Conservation (phyloP, 73 alveolate species). For the Symbiodinium pilosum region DNA sequence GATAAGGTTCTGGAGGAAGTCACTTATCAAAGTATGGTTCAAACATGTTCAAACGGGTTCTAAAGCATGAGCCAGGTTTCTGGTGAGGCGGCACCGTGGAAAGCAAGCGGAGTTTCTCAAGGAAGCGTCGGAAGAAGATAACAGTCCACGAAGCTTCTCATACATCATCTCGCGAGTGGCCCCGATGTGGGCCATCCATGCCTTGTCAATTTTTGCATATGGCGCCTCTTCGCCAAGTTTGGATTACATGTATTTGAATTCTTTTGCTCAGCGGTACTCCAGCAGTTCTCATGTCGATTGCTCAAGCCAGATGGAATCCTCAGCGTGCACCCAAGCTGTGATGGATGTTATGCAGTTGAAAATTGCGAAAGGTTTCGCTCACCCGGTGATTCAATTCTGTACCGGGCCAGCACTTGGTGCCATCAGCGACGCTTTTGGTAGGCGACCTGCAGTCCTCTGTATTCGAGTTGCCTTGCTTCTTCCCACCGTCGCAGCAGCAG, state of each 20-base stretch:
- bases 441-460: slow-evolving; percentile 24
- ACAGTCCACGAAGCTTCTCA: neutral
- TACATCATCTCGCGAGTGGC: neutral
- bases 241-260: neutral
- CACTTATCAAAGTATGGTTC: no score
- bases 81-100: neutral
- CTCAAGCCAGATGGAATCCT: neutral
- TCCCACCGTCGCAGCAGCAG: slow-evolving; percentile 1
- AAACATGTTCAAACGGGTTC: no score
- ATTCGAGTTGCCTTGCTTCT: slow-evolving; percentile 12
- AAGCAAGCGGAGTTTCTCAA: neutral
- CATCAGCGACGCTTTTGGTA: slow-evolving; percentile 27
- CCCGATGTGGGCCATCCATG: neutral
- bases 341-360: neutral
- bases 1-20: no score
- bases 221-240: neutral
- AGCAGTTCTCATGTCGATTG: neutral
- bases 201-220: neutral
- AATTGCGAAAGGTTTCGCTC: slow-evolving; percentile 41
- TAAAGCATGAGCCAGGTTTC: no score
- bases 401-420: slow-evolving; percentile 53
- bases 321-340: neutral
- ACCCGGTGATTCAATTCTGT: slow-evolving; percentile 9
- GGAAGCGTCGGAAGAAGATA: neutral
- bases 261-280: neutral